Evolutionary conservation across 441 rosid genomes (phyloP).

Genomic region (Kokia cookei): DNA sequence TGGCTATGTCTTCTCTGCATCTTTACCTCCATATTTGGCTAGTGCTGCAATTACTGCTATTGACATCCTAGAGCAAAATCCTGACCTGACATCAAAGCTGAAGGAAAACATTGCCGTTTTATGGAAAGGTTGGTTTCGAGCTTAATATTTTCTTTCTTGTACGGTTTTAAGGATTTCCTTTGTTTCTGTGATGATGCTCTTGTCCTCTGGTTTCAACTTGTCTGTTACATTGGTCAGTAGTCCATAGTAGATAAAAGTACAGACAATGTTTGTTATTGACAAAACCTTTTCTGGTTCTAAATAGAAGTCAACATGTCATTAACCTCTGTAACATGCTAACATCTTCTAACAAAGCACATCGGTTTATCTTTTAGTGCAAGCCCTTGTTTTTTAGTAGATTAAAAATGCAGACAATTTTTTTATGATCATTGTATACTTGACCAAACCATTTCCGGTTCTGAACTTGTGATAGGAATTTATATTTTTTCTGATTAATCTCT

Average conservation of each 20-base stretch:
- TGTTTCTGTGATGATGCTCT: neutral
- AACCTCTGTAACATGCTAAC: neutral
- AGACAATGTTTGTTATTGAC: neutral
- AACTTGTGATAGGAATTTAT: neutral
- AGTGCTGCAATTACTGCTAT: conserved; percentile 93
- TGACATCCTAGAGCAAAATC: conserved; percentile 67
- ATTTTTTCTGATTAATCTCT: too few relatives aligned
- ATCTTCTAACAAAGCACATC: neutral
- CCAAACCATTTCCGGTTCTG: neutral
- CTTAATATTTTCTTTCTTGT: neutral
- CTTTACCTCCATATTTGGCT: conserved; percentile 92
- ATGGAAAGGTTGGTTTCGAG: conserved; percentile 61
- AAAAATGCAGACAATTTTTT: too few relatives aligned
- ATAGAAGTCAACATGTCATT: neutral
- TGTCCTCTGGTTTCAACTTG: neutral
- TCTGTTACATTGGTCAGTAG: neutral
- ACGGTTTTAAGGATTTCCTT: neutral
- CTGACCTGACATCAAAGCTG: conserved; percentile 54
- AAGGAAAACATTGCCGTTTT: conserved; percentile 54
- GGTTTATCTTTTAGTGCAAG: neutral
- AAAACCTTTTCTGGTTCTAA: neutral
- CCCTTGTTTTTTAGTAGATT: neutral
- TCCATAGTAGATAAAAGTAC: too few relatives aligned
- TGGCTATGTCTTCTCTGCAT: conserved; percentile 95
- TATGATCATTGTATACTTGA: neutral